Percentiles rank a stretch among this genome's conserved stretches.
Conservation (phyloP, 345 rosid genomes). For the Cardamine occulta region DNA sequence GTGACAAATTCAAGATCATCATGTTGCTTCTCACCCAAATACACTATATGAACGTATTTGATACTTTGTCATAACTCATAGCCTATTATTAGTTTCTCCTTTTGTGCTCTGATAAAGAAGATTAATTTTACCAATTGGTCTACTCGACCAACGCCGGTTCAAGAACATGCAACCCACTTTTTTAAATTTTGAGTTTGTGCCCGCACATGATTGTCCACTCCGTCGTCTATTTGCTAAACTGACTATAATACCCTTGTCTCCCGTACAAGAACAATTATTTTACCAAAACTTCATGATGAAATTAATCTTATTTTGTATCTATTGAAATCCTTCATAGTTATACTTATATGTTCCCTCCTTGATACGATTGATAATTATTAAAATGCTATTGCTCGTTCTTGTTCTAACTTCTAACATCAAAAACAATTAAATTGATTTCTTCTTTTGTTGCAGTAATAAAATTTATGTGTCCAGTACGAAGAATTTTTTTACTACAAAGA, state of each 20-base stretch:
- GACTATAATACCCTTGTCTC: background rate
- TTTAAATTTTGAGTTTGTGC: constrained; percentile 16
- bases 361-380: background rate
- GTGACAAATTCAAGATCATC: constrained; percentile 42
- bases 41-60: constrained; percentile 43
- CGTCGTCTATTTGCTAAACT: background rate
- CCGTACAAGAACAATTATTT: background rate
- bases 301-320: background rate
- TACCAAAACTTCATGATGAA: background rate
- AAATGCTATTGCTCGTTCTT: background rate
- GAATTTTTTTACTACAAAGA: too few relatives aligned
- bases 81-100: too few relatives aligned
- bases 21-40: constrained; percentile 44
- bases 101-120: too few relatives aligned
- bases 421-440: too few relatives aligned
- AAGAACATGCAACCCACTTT: constrained; percentile 36
- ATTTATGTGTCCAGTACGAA: too few relatives aligned
- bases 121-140: constrained; percentile 23
- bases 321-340: background rate
- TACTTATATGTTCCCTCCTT: background rate
- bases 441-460: too few relatives aligned
- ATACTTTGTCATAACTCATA: background rate
- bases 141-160: constrained; percentile 16
- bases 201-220: constrained; percentile 23
- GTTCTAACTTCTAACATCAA: background rate